Conservation (phyloP, 495 filamentous ascomycete species). For the Letharia lupina region DNA sequence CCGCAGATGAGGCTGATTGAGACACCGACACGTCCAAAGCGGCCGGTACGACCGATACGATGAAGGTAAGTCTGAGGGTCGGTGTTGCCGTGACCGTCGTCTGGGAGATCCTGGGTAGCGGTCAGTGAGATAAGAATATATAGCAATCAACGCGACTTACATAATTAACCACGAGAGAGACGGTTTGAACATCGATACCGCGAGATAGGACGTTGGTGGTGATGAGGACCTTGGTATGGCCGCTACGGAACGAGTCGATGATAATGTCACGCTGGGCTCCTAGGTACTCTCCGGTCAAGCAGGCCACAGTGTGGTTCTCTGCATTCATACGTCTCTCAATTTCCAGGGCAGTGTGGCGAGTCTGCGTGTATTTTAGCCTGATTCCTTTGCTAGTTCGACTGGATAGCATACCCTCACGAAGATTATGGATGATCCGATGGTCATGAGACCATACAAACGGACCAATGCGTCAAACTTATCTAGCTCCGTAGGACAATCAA, state of each 20-base stretch:
- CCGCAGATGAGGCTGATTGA: conserved; percentile 86
- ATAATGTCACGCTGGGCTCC: conserved; percentile 73
- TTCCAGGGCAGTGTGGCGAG: conserved; percentile 66
- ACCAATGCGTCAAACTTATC: conserved; percentile 84
- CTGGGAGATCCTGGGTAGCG: conserved; percentile 47
- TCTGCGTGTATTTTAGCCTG: conserved; percentile 39
- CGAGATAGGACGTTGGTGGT: conserved; percentile 95
- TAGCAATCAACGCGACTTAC: conserved; percentile 27
- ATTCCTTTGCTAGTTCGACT: not conserved
- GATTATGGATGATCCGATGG: conserved; percentile 93
- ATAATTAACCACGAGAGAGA: conserved; percentile 98
- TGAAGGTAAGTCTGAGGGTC: conserved; percentile 95
- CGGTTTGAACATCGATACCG: conserved; percentile 93
- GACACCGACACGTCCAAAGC: conserved; percentile 95
- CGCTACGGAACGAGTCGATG: conserved; percentile 79
- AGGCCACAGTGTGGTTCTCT: conserved; percentile 86
- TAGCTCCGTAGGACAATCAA: conserved; percentile 73
- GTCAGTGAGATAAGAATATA: conserved; percentile 7
- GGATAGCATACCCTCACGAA: conserved; percentile 68
- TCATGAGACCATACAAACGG: conserved; percentile 89
- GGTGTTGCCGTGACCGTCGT: conserved; percentile 39
- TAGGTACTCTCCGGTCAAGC: conserved; percentile 77
- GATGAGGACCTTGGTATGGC: conserved; percentile 91
- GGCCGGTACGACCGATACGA: conserved; percentile 93
- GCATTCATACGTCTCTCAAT: conserved; percentile 78